These are phyloP conservation scores for Cryphonectria radicalis DNA, from an alignment of 2,329 filamentous ascomycete genomes.

Conservation along the genomic window DNA sequence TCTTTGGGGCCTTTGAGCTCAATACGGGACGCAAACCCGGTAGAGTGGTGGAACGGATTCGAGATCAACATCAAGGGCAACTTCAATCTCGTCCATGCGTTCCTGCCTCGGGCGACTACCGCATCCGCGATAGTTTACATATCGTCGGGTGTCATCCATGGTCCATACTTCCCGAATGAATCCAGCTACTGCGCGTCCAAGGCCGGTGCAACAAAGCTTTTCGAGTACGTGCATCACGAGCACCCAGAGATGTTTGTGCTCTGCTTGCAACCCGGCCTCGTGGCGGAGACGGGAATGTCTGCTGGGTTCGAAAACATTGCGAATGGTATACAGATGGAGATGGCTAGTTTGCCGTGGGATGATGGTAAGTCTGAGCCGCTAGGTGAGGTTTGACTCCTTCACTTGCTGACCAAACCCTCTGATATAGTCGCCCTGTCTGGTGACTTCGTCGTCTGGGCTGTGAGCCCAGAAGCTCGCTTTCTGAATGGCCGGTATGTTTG, in stretches of 20 bases:
- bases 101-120: background rate
- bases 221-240: constrained; percentile 21
- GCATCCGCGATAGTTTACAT: background rate
- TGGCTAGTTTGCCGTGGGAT: background rate
- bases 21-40: background rate
- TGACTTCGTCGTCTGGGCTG: constrained; percentile 41
- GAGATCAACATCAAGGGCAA: constrained; percentile 14
- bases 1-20: background rate
- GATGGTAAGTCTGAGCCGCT: background rate
- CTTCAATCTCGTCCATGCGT: constrained; percentile 13
- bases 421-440: constrained; percentile 34
- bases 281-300: constrained; percentile 13
- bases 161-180: constrained; percentile 16
- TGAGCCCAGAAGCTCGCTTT: constrained; percentile 40
- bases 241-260: constrained; percentile 11
- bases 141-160: constrained; percentile 7
- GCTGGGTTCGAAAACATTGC: constrained; percentile 13
- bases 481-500: constrained; percentile 40
- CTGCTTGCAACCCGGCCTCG: constrained; percentile 16
- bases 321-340: constrained; percentile 6
- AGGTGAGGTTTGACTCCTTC: background rate
- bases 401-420: background rate
- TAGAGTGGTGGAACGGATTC: background rate
- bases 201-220: constrained; percentile 15
- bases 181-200: constrained; percentile 18